Conservation (phyloP, 805 yeast genomes). For the Monosporozyma aerobia region DNA sequence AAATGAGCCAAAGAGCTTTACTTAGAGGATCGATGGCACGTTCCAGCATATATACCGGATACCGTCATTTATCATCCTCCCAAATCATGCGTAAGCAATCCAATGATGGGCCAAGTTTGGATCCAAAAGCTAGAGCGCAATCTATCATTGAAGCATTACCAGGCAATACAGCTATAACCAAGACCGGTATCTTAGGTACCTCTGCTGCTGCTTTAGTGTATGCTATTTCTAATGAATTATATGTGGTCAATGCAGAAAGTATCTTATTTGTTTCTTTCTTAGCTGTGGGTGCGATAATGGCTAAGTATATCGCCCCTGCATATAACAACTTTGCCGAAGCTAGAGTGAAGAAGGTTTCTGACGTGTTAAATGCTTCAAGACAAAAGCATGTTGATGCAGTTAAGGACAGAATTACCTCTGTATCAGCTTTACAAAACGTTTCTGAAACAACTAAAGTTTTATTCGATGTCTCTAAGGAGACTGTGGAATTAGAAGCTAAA, state of each 20-base stretch:
- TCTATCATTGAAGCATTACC: conserved; percentile 88
- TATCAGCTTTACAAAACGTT: conserved; percentile 83
- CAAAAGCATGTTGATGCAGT: conserved; percentile 87
- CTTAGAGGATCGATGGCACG: conserved; percentile 18
- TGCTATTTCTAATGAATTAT: conserved; percentile 87
- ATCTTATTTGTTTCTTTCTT: conserved; percentile 72
- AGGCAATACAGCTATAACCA: conserved; percentile 77
- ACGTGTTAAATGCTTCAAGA: conserved; percentile 79
- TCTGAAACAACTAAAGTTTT: conserved; percentile 84
- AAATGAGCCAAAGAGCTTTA: conserved; percentile 19
- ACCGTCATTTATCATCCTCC: conserved; percentile 52
- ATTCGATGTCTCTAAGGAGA: conserved; percentile 91
- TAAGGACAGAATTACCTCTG: conserved; percentile 81
- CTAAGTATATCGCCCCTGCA: conserved; percentile 87
- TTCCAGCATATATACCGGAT: conserved; percentile 22
- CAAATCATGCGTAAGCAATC: conserved; percentile 7
- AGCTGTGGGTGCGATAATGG: conserved; percentile 63
- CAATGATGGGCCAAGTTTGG: conserved; percentile 22
- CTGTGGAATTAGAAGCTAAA: conserved; percentile 91
- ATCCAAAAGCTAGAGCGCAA: conserved; percentile 86
- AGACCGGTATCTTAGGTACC: conserved; percentile 93
- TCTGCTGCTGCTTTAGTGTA: conserved; percentile 89
- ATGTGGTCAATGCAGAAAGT: conserved; percentile 91
- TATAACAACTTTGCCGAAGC: conserved; percentile 91
- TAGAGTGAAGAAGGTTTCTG: conserved; percentile 71